phyloP scores from a whole-genome alignment of 495 filamentous ascomycete species.

The Acidiella bohemica region DNA sequence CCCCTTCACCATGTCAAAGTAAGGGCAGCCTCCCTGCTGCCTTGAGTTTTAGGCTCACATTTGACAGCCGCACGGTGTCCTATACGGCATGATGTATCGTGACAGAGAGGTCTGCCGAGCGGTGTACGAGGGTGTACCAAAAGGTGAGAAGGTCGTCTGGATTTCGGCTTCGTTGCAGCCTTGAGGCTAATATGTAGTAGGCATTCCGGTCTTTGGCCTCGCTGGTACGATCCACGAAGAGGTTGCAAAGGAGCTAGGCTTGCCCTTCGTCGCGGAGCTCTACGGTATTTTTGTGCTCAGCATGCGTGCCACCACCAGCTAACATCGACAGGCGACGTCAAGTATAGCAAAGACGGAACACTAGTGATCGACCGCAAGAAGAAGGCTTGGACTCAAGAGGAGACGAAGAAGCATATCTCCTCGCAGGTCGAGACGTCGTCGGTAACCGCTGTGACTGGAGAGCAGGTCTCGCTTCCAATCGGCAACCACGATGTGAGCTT shows the following conservation, averaged over 20 bases:
- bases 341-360: slow-evolving; percentile 39
- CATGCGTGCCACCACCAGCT: neutral
- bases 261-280: slow-evolving; percentile 45
- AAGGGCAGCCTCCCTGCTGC: neutral
- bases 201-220: slow-evolving; percentile 41
- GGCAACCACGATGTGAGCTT: slow-evolving; percentile 37
- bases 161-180: neutral
- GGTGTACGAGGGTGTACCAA: slow-evolving; percentile 38
- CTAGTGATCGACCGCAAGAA: slow-evolving; percentile 44
- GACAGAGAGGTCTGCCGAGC: slow-evolving; percentile 39
- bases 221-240: slow-evolving; percentile 41
- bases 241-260: slow-evolving; percentile 37
- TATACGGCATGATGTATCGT: slow-evolving; percentile 39
- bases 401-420: slow-evolving; percentile 34
- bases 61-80: slow-evolving; percentile 8
- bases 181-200: neutral
- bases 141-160: slow-evolving; percentile 19
- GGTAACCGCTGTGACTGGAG: slow-evolving; percentile 35
- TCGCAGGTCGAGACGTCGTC: slow-evolving; percentile 34
- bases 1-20: slow-evolving; percentile 44
- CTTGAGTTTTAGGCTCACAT: neutral
- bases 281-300: slow-evolving; percentile 23
- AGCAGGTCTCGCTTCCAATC: slow-evolving; percentile 33
- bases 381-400: slow-evolving; percentile 37
- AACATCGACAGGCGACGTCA: slow-evolving; percentile 34